A percentile compares a stretch with the other conserved stretches of the same genome.
Evolutionary conservation across 1,284 basidiomycete genomes (phyloP).

Genomic region (Agaricales sp.): DNA sequence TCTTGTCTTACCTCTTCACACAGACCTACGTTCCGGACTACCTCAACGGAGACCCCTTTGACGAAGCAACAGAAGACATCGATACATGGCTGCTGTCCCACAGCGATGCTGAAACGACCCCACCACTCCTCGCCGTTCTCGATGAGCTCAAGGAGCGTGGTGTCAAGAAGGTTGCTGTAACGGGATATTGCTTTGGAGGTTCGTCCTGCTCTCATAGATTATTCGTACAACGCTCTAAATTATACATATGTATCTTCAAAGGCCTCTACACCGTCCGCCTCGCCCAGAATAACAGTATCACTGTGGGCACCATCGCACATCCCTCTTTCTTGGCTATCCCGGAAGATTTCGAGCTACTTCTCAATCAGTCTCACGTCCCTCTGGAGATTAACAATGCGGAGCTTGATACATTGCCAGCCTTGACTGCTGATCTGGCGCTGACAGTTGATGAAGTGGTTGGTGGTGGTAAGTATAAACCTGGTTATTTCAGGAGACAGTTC

Average conservation of each 20-base stretch:
- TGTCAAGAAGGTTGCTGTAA: slow-evolving; percentile 11
- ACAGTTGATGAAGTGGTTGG: slow-evolving; percentile 19
- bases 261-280: slow-evolving; percentile 20
- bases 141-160: slow-evolving; percentile 12
- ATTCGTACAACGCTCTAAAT: background rate
- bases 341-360: slow-evolving; percentile 18
- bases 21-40: slow-evolving; percentile 6
- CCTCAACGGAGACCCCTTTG: slow-evolving; percentile 6
- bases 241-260: background rate
- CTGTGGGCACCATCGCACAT: slow-evolving; percentile 23
- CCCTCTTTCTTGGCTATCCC: slow-evolving; percentile 25
- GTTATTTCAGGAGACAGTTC: slow-evolving; percentile 9
- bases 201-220: no score
- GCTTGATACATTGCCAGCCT: slow-evolving; percentile 11
- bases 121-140: slow-evolving; percentile 12
- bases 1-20: background rate
- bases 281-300: slow-evolving; percentile 17
- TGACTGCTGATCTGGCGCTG: slow-evolving; percentile 11
- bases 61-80: background rate
- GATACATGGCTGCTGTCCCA: slow-evolving; percentile 9
- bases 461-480: slow-evolving; percentile 14
- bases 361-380: slow-evolving; percentile 9
- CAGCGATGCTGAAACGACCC: slow-evolving; percentile 8
- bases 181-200: slow-evolving; percentile 16
- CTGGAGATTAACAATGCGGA: slow-evolving; percentile 16